A percentile compares a stretch with the other conserved stretches of the same genome.
Conservation (phyloP, 441 rosid genomes). For the Erodium texanum region DNA sequence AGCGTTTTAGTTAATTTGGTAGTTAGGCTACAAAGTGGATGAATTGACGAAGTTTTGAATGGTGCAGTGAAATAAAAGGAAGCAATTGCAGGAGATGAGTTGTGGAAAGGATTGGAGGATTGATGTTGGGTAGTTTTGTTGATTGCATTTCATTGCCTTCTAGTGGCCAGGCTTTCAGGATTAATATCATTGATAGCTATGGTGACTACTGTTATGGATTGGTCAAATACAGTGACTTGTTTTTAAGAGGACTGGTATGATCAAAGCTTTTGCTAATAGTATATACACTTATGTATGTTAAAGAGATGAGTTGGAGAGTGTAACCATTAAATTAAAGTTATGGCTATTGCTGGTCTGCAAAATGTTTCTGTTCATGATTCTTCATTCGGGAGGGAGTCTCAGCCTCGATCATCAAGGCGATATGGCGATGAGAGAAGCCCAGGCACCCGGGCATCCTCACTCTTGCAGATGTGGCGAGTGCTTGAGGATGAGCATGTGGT, state of each 20-base stretch:
- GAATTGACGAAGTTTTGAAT: neutral
- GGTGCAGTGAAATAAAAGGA: neutral
- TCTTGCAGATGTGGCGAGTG: constrained; percentile 81
- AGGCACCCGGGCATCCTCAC: constrained; percentile 62
- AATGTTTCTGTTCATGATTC: constrained; percentile 61
- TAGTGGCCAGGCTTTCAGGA: neutral
- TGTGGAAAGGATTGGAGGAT: neutral
- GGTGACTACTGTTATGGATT: too few species aligned
- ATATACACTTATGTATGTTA: too few species aligned
- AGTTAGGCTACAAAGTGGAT: neutral
- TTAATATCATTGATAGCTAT: neutral
- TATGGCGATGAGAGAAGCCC: constrained; percentile 44
- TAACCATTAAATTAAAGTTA: constrained; percentile 17
- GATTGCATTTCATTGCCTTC: neutral
- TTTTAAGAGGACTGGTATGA: neutral
- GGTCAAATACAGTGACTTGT: neutral
- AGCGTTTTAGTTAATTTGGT: too few species aligned
- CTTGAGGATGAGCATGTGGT: constrained; percentile 74
- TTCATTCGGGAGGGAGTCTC: constrained; percentile 59
- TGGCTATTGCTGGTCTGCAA: constrained; percentile 87
- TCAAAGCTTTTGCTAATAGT: constrained; percentile 23
- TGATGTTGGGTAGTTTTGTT: neutral
- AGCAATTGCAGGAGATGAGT: neutral
- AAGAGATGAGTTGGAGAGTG: too few species aligned
- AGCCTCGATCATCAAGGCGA: constrained; percentile 37